Conservation (phyloP, 2,329 filamentous ascomycete genomes). For the Aureobasidium leucospermi region DNA sequence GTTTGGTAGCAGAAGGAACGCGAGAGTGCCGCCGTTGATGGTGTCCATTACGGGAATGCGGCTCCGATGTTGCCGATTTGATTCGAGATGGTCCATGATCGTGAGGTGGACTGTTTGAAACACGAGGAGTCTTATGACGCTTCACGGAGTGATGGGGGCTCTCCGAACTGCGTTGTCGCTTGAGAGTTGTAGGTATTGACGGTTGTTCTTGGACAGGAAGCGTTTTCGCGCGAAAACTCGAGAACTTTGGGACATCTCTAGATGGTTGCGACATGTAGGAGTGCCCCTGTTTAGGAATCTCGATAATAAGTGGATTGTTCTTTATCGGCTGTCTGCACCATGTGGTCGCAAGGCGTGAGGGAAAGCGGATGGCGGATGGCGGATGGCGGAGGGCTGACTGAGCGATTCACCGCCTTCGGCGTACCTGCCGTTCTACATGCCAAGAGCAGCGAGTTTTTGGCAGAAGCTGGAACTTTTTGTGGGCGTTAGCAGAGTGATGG, state of each 20-base stretch:
- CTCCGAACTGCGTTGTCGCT: not conserved
- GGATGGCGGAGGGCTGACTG: not conserved
- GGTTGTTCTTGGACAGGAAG: not conserved
- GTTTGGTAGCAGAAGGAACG: not conserved
- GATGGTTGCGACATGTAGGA: constrained; percentile 16
- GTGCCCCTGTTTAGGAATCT: no score
- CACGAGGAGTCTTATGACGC: not conserved
- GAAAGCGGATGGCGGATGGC: no score
- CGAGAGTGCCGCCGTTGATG: not conserved
- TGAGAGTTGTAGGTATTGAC: not conserved
- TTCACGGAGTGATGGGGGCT: not conserved
- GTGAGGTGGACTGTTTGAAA: not conserved
- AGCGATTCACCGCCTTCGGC: not conserved
- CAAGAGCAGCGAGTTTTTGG: constrained; percentile 12
- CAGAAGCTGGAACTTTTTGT: constrained; percentile 13
- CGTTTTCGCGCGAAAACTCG: constrained; percentile 49
- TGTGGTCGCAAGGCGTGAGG: no score
- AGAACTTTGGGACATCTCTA: constrained; percentile 57
- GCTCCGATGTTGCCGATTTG: not conserved
- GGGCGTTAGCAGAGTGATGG: not conserved
- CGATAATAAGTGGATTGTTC: no score
- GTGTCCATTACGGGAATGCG: not conserved
- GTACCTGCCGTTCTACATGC: not conserved
- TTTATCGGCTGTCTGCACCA: no score
- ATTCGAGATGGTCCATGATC: not conserved